Conservation (phyloP, 768 basidiomycete species). For the Kwoniella heveanensis region DNA sequence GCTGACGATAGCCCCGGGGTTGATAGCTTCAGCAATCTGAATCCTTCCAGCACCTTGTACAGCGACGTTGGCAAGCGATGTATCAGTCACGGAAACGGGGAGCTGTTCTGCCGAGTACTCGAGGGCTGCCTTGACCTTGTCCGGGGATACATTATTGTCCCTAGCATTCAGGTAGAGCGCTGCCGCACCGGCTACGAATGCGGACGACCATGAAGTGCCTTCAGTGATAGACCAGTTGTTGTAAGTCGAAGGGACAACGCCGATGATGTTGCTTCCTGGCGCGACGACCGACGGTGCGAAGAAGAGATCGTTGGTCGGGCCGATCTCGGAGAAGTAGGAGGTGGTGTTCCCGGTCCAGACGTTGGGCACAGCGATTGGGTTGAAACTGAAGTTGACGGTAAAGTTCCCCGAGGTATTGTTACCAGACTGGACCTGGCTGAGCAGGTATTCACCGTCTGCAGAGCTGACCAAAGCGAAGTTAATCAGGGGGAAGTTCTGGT, state of each 20-base stretch:
- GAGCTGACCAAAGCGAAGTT: constrained; percentile 42
- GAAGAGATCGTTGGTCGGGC: constrained; percentile 63
- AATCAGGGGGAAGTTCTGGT: constrained; percentile 42
- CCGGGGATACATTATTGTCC: constrained; percentile 33
- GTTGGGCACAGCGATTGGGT: constrained; percentile 60
- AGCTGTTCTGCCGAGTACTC: constrained; percentile 42
- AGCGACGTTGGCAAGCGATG: constrained; percentile 44
- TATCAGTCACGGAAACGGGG: constrained; percentile 34
- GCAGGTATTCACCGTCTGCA: constrained; percentile 51
- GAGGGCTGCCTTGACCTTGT: constrained; percentile 38
- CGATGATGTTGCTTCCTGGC: constrained; percentile 57
- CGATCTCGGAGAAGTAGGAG: constrained; percentile 64
- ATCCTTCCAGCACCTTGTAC: constrained; percentile 56
- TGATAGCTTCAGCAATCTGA: constrained; percentile 65
- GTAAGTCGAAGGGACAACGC: constrained; percentile 32
- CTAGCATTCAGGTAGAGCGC: constrained; percentile 54
- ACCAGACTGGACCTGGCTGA: constrained; percentile 30
- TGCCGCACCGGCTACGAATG: constrained; percentile 52
- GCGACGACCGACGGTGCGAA: constrained; percentile 63
- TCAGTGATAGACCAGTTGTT: constrained; percentile 38
- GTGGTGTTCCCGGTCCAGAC: constrained; percentile 63
- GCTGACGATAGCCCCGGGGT: constrained; percentile 61
- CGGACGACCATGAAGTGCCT: constrained; percentile 41
- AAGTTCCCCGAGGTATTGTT: constrained; percentile 26
- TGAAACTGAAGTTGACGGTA: constrained; percentile 45